phyloP scores from a whole-genome alignment of 352 stramenopile genomes.

The Phytophthora aleatoria region DNA sequence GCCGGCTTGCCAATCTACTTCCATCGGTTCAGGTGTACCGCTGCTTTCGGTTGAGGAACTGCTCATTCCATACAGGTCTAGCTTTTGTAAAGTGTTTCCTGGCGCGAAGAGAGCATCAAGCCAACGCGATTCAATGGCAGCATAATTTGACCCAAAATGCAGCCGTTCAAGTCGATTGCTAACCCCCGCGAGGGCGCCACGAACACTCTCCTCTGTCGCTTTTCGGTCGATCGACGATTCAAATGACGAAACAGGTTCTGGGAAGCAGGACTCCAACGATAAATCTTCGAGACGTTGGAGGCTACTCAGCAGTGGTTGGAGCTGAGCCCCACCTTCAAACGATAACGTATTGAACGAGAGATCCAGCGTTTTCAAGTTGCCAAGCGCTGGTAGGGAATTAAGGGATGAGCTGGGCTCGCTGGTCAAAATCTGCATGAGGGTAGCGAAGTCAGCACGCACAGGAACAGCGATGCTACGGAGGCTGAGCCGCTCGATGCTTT shows the following conservation, averaged over 20 bases:
- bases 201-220: slow-evolving; percentile 26
- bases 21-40: slow-evolving; percentile 17
- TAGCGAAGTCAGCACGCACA: slow-evolving; percentile 47
- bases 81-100: slow-evolving; percentile 48
- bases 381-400: slow-evolving; percentile 28
- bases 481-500: slow-evolving; percentile 40
- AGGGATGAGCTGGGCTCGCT: slow-evolving; percentile 2
- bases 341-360: slow-evolving; percentile 76
- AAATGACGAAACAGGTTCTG: slow-evolving; percentile 9
- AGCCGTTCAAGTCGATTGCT: slow-evolving; percentile 46
- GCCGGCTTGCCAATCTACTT: slow-evolving; percentile 28
- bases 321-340: slow-evolving; percentile 36
- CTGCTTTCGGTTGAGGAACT: neutral
- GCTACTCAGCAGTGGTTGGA: slow-evolving; percentile 48
- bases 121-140: slow-evolving; percentile 43
- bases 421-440: slow-evolving; percentile 43
- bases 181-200: slow-evolving; percentile 39
- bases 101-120: slow-evolving; percentile 63
- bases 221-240: slow-evolving; percentile 3
- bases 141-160: slow-evolving; percentile 65
- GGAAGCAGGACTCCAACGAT: slow-evolving; percentile 66
- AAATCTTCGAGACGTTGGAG: slow-evolving; percentile 45
- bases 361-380: slow-evolving; percentile 52
- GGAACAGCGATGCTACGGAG: slow-evolving; percentile 59
- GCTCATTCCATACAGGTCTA: slow-evolving; percentile 32